Evolutionary conservation across 768 basidiomycete species (phyloP).

Genomic region (Pisolithus sp.): DNA sequence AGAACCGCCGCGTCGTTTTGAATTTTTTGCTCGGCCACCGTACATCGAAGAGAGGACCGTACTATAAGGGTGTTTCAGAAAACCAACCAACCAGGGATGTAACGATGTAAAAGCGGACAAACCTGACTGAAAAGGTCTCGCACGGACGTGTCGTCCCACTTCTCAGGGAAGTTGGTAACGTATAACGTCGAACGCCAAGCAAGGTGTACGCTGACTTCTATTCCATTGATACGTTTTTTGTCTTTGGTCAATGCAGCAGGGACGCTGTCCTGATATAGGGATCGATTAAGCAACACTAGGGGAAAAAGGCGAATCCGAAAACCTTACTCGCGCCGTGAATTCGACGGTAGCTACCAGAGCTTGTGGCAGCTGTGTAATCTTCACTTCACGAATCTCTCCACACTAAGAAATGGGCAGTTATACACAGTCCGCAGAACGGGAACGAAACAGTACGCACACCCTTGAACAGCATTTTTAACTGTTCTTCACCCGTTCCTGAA

Average conservation of each 20-base stretch:
- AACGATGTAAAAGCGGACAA: slow-evolving; percentile 9
- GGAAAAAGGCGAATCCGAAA: not conserved
- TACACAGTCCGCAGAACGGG: not conserved
- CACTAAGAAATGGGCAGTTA: slow-evolving; percentile 48
- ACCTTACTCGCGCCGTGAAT: slow-evolving; percentile 54
- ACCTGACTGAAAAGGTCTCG: slow-evolving; percentile 77
- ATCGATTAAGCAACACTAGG: not conserved
- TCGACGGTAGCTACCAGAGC: slow-evolving; percentile 81
- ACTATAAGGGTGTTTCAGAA: slow-evolving; percentile 39
- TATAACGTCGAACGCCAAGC: slow-evolving; percentile 94
- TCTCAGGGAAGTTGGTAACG: slow-evolving; percentile 92
- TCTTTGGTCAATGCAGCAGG: slow-evolving; percentile 90
- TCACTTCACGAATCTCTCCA: slow-evolving; percentile 79
- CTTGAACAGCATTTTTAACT: slow-evolving; percentile 71
- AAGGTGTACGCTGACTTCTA: slow-evolving; percentile 79
- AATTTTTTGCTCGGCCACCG: slow-evolving; percentile 99
- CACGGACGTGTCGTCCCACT: slow-evolving; percentile 69
- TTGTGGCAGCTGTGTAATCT: slow-evolving; percentile 56
- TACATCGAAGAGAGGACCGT: slow-evolving; percentile 86
- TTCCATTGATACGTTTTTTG: slow-evolving; percentile 74
- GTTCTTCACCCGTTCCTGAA: slow-evolving; percentile 48
- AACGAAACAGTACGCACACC: slow-evolving; percentile 52
- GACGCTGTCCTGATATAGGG: slow-evolving; percentile 55
- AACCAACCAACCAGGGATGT: not conserved
- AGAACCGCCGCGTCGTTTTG: slow-evolving; percentile 85